Evolutionary conservation across 2,329 filamentous ascomycete species (phyloP).

Genomic region (Hypomyces rosellus): DNA sequence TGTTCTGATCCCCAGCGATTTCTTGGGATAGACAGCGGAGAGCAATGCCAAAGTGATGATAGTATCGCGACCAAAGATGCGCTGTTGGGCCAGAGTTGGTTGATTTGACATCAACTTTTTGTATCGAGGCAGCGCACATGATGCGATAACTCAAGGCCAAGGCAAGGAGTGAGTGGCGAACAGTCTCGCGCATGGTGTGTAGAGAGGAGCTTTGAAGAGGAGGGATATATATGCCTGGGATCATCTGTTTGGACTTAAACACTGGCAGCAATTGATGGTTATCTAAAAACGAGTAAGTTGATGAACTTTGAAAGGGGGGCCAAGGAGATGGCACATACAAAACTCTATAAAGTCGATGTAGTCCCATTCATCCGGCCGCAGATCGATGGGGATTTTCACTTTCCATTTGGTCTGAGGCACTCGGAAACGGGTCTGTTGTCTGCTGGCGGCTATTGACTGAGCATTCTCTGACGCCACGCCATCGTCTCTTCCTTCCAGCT

Average conservation of each 20-base stretch:
- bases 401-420: not conserved
- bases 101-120: slow-evolving; percentile 2
- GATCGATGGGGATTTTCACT: not conserved
- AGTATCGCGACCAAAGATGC: slow-evolving; percentile 7
- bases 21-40: slow-evolving; percentile 6
- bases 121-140: slow-evolving; percentile 5
- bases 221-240: slow-evolving; percentile 1
- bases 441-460: too few species aligned
- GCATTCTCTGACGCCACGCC: too few species aligned
- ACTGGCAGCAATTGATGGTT: slow-evolving; percentile 5
- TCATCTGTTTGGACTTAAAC: slow-evolving; percentile 2
- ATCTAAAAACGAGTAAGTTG: not conserved
- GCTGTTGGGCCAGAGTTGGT: slow-evolving; percentile 2
- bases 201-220: not conserved
- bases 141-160: slow-evolving; percentile 9
- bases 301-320: not conserved
- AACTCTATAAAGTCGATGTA: slow-evolving; percentile 1
- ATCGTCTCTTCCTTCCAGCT: too few species aligned
- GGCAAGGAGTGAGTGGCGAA: slow-evolving; percentile 6
- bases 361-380: not conserved
- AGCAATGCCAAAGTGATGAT: slow-evolving; percentile 4
- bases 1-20: slow-evolving; percentile 1
- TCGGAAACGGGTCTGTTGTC: too few species aligned
- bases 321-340: slow-evolving; percentile 1
- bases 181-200: slow-evolving; percentile 1